Base-by-base conservation (phyloP, 768 basidiomycete genomes). In the Agaricus blazei region DNA sequence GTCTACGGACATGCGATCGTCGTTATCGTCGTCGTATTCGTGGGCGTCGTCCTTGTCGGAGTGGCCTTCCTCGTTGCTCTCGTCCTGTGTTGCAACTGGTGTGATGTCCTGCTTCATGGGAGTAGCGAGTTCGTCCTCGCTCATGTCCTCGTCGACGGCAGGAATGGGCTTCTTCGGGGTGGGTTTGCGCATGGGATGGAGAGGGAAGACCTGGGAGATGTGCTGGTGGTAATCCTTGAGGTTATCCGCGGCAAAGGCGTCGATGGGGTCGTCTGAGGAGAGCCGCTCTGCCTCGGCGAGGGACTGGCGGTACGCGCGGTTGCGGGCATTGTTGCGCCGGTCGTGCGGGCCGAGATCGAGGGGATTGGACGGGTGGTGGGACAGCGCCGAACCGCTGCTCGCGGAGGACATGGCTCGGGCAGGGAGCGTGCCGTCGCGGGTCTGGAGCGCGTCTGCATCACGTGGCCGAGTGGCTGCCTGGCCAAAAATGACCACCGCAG, bases 401-500 rank as follows among this genome's bases (percentile, higher is more conserved):
- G 34, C 34, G 34, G 34, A 34, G 34, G 48, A 29, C 45, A 44
- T 52, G 49, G 43, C 24, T 15, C 31, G 9, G 2, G 9, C 60
- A 45, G 19, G 19, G 19, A 58, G 60, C 59, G 40, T 41, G 47
- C 26, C 37, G 41, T 41, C 41, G 40, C 29, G 48, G 44, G 9
- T 31, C 44, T 11, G 34, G 42, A 46, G 34, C 59, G 59, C 59
- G 59, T 60, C 48, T 11, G 40, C 42, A 26, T 60, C 56, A 50
- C 52, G 56, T 56, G 59, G 3, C 36, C 45, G 47, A 49, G 51
- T 9, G 19, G 34, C 9, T 24, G n/a, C 1, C 24, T 2, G 24
- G 42, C n/a, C 42, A 68, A 65, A 19, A 59, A 67, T 88, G 87
- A 88, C 83, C 85, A 86, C 87, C 84, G 85, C 88, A 88, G 88